Base-by-base conservation (phyloP, 192 early-diverging fungal species). In the Rhizophlyctis rosea region DNA sequence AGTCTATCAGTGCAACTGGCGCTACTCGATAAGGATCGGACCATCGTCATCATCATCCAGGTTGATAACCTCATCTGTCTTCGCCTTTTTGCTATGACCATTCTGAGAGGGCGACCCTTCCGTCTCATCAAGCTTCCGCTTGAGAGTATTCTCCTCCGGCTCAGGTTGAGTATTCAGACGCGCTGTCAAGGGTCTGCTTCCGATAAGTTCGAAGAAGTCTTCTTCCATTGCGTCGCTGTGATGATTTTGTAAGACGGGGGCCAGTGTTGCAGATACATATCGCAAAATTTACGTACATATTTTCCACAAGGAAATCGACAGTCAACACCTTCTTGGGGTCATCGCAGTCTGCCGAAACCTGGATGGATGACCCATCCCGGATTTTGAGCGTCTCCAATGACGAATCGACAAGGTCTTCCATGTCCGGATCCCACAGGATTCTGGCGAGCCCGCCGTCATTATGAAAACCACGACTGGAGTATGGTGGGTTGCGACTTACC, bases 361-460 rank as follows among this genome's bases (percentile, higher is more conserved):
- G 72, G 34, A 94, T 32, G 18, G 81, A 71, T 47, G 71, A 73
- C 25, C 83, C 84, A 59, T 88, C 72, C 33, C 60, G 67, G 5
- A 97, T 52, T 1, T 77, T 75, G 24, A 96, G 67, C 1, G 78
- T 76, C 21, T 76, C 70, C 49, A 95, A 72, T 0, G 85, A 65
- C 47, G 67, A 69, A 3, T 65, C 69, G 11, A 79, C 59, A 60
- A 93, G 93, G 52, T 96, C 94, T 29, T 93, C 90, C 61, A 88
- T 91, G 30, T 98, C 96, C 9, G 85, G 74, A 68, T 98, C 94
- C 61, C 94, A 94, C 49, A 97, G 64, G 24, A 47, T 23, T 5
- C 47, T 67, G 47, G 24, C n/a, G 31, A 14, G 24, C n/a, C 32
- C 28, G 5, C 47, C 9, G 23, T 4, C 21, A 44, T n/a, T 49